A percentile compares a stretch with the other conserved stretches of the same genome.
These are phyloP conservation scores for Hypomontagnella submonticulosa DNA, from an alignment of 495 filamentous ascomycete genomes.

Conservation along the genomic window DNA sequence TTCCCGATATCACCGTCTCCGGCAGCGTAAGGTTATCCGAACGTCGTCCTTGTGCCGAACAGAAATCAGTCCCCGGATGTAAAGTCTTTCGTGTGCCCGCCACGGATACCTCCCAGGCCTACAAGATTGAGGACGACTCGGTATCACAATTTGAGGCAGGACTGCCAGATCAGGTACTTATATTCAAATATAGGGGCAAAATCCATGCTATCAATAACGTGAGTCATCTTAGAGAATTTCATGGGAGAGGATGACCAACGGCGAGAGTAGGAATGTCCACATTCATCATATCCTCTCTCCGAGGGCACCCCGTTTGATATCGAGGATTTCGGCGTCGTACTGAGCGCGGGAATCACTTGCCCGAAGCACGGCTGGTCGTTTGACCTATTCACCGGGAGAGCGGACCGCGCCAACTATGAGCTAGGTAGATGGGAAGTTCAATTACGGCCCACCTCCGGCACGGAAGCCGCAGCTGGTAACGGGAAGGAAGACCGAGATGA, in stretches of 20 bases:
- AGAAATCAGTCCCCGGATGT: constrained; percentile 56
- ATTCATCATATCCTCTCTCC: constrained; percentile 67
- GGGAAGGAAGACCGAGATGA: constrained; percentile 43
- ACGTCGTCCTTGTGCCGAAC: constrained; percentile 40
- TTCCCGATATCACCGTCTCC: constrained; percentile 58
- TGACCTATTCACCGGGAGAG: constrained; percentile 65
- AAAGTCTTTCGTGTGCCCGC: constrained; percentile 66
- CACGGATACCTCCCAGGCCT: constrained; percentile 50
- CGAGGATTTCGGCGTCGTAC: constrained; percentile 67
- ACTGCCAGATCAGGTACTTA: constrained; percentile 66
- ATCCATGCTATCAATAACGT: constrained; percentile 71
- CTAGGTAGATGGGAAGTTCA: constrained; percentile 70
- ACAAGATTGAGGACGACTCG: constrained; percentile 54
- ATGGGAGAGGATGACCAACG: constrained; percentile 31
- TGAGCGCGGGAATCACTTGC: constrained; percentile 66
- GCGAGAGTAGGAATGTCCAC: constrained; percentile 65
- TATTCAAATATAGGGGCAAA: constrained; percentile 67
- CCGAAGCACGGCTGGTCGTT: constrained; percentile 72
- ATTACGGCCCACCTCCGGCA: constrained; percentile 53
- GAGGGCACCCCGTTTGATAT: constrained; percentile 69
- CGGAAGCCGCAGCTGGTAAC: constrained; percentile 11
- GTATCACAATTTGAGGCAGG: constrained; percentile 42
- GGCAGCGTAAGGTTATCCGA: constrained; percentile 51
- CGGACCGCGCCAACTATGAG: constrained; percentile 67
- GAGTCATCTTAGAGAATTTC: constrained; percentile 41